Evolutionary conservation across 2,329 filamentous ascomycete species (phyloP), one percentile per base, ranked within the genome.

Genomic region (Fusarium nygamai): DNA sequence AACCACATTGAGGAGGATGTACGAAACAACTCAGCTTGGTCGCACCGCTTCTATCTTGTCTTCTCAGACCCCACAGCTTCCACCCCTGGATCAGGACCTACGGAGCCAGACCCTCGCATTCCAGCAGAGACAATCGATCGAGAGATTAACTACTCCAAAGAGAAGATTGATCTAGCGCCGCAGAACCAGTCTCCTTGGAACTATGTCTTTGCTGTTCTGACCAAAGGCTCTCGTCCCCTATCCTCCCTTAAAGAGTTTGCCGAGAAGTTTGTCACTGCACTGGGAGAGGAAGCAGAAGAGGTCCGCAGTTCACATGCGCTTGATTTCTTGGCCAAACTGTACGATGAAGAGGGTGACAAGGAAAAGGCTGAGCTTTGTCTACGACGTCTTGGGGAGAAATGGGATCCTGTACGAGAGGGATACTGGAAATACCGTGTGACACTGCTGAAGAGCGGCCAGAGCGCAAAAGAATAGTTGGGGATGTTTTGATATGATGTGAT

Each of bases 181-280:
- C 95, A 98, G 87, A 99, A 98, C 82, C 93, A 95, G 82, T 96
- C 93, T 76, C 90, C 95, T 4, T 99, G 96, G 96, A 96, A 95
- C 82, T 99, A 98, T 83, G 86, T 98, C 20, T 87, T 91, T 38
- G 96, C 94, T 7, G 91, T 94, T 53, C 82, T 97, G 68, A 87
- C 88, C 67, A 93, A 94, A 78, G 91, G 90, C 2, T 91, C 87
- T 0, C 81, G 91, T 36, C 78, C 82, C 56, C 78, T 91, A 34
- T 81, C 74, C 4, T 83, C 80, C 3, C 81, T 87, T 11, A 84
- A 85, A 67, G 84, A 79, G 22, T 91, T 91, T 77, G 86, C 84
- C 1, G 81, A 82, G 67, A 82, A 85, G 61, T 90, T 91, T 73
- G 86, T 89, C 8, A 86, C 81, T 27, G 82, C 82, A 4, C 69